Base-by-base conservation (phyloP, 345 rosid species). In the Streptanthus diversifolius region DNA sequence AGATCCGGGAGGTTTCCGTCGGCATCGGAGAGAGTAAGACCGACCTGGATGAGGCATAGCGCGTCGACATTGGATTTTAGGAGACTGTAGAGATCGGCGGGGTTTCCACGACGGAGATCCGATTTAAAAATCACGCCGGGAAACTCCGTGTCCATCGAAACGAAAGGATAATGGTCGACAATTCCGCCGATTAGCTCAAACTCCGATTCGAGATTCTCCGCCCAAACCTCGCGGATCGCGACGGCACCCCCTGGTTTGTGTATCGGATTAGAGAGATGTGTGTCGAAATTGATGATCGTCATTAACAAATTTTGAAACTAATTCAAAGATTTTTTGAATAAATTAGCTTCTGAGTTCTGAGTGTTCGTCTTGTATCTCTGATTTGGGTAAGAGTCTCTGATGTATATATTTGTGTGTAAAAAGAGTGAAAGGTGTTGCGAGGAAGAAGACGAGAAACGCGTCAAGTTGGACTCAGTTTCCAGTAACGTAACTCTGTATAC, bases 121-220 rank as follows among this genome's bases (percentile, higher is more conserved):
- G 70, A 70, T 13, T 55, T 27, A 0, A 80, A 79, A 7, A 93
- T 82, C 24, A 93, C 30, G 15, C 98, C 97, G 21, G 96, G 97
- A 29, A 93, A 93, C 66, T 93, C 96, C 0, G 98, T 93, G 65
- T 93, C 97, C 97, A 93, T 90, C 5, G 97, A 85, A n/a, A 89
- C 76, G 40, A 86, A 79, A 5, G 96, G 91, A 78, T 73, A 87
- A 1, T 44, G 54, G 47, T 90, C 93, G 48, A 90, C 74, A 25
- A 79, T 36, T n/a, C 84, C 74, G 9, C 86, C 71, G 70, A 90
- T 89, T 60, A 90, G 22, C 17, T 75, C 73, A 54, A 93, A 88
- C 66, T 93, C 97, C 0, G 82, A 65, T 63, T 86, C 90, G 35
- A 93, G 77, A 73, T 93, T 93, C 40, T 66, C 70, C 1, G 86